Evolutionary conservation across 805 yeast species (phyloP), one percentile per base, ranked within the genome.

Genomic region (Myxozyma mucilagina): DNA sequence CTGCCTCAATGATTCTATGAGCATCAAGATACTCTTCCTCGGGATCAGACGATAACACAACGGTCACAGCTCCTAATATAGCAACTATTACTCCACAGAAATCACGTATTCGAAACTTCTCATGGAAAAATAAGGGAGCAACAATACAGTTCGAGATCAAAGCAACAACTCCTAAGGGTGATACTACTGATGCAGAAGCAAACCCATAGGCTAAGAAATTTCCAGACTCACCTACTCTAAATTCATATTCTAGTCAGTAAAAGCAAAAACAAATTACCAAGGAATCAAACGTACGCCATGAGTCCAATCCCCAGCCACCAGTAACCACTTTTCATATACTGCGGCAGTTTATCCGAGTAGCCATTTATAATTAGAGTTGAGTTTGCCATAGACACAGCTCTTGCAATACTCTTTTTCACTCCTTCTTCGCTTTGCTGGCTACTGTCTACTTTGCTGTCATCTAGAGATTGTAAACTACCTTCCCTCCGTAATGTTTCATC

Each of bases 111-210:
- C 74, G 64, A 13, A 79, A 70, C 4, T 68, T 68, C 61, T 78
- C 81, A 54, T 78, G 74, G 65, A 80, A 81, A 24, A 80, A 62
- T 0, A 80, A 70, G 0, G 84, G 84, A 0, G 84, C 84, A 24
- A 81, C 73, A 1, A 80, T 73, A 56, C 80, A 74, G 62, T 81
- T 81, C 2, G 83, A 75, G 0, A 81, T 72, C 20, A 79, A 73
- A 0, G 84, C 80, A 41, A 80, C 78, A 1, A 81, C 82, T 4
- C 84, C 84, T 36, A 81, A 61, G 0, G 84, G 82, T 4, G 82
- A 77, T 16, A 81, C 82, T 2, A 79, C 72, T 10, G 79, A 75
- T 4, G 80, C 80, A 0, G 82, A 82, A 0, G 81, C 79, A 47
- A 79, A 69, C 0, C 84, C 84, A 63, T 79, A 80, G 13, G 82